Percentiles rank a stretch among this genome's conserved stretches.
Conservation (phyloP, 768 basidiomycete species). For the Megacollybia marginata region DNA sequence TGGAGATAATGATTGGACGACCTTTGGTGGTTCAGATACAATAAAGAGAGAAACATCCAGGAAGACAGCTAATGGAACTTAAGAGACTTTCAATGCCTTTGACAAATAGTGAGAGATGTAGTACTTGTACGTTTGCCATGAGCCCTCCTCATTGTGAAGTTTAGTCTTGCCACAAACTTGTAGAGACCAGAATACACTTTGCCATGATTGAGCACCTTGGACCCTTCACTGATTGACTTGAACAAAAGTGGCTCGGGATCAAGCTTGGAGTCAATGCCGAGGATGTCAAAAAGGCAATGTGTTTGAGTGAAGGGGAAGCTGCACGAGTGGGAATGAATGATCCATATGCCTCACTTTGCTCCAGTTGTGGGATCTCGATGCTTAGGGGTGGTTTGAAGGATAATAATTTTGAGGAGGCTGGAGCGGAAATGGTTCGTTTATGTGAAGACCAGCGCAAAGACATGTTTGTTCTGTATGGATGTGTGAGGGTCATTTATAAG, state of each 20-base stretch:
- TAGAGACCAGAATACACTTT: conserved; percentile 94
- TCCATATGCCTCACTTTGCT: no score
- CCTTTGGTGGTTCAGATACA: conserved; percentile 92
- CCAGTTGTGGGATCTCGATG: no score
- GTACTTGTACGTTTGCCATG: conserved; percentile 96
- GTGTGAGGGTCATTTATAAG: no score
- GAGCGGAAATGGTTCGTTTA: no score
- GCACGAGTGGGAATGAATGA: no score
- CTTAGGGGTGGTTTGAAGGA: no score
- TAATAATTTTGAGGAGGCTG: no score
- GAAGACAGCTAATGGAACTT: conserved; percentile 91
- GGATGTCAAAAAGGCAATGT: conserved; percentile 45
- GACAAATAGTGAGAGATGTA: conserved; percentile 92
- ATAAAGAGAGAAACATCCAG: conserved; percentile 94
- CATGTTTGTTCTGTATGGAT: no score
- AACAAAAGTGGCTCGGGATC: conserved; percentile 91
- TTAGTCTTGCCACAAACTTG: conserved; percentile 96
- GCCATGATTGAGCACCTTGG: conserved; percentile 85
- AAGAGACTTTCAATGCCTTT: conserved; percentile 90
- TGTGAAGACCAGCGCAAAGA: no score
- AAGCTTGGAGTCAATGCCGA: conserved; percentile 83
- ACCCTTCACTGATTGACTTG: conserved; percentile 87
- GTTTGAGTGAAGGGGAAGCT: no score
- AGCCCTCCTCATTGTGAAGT: conserved; percentile 83
- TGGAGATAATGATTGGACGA: conserved; percentile 92